phyloP scores from a whole-genome alignment of 2,329 filamentous ascomycete species.

The Elsinoe fawcettii region DNA sequence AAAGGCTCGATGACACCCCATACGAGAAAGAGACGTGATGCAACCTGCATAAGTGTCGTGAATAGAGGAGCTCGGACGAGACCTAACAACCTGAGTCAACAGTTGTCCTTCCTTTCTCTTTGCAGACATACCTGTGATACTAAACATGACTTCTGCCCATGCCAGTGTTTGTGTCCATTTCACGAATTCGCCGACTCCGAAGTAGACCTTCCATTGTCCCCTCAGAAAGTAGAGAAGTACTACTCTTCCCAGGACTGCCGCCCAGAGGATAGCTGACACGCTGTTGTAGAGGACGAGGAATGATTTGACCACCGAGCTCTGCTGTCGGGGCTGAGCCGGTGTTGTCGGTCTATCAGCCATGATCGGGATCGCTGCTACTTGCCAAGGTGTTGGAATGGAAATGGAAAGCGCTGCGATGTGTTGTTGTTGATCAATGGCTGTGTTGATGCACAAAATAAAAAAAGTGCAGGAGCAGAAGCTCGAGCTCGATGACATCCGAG shows the following conservation, averaged over 20 bases:
- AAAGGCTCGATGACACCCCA: conserved; percentile 76
- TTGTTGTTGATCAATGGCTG: not conserved
- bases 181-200: conserved; percentile 57
- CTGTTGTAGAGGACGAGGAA: conserved; percentile 87
- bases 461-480: not conserved
- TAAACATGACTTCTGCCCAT: conserved; percentile 74
- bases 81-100: conserved; percentile 42
- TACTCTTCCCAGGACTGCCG: conserved; percentile 63
- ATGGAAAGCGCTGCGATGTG: not conserved
- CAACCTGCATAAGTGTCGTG: conserved; percentile 86
- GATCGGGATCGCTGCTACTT: not conserved
- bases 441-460: not conserved
- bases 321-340: not conserved
- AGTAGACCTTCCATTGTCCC: conserved; percentile 50
- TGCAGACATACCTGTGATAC: conserved; percentile 55
- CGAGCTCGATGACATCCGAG: not conserved
- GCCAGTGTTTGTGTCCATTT: conserved; percentile 80
- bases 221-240: conserved; percentile 42
- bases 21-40: conserved; percentile 77
- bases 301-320: conserved; percentile 32
- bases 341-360: conserved; percentile 3
- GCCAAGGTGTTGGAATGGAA: not conserved
- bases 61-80: conserved; percentile 76
- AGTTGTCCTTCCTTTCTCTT: not conserved
- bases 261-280: conserved; percentile 69